A percentile compares a stretch with the other conserved stretches of the same genome.
These are phyloP conservation scores for Fusarium buxicola DNA, from an alignment of 2,329 filamentous ascomycete genomes.

Conservation along the genomic window DNA sequence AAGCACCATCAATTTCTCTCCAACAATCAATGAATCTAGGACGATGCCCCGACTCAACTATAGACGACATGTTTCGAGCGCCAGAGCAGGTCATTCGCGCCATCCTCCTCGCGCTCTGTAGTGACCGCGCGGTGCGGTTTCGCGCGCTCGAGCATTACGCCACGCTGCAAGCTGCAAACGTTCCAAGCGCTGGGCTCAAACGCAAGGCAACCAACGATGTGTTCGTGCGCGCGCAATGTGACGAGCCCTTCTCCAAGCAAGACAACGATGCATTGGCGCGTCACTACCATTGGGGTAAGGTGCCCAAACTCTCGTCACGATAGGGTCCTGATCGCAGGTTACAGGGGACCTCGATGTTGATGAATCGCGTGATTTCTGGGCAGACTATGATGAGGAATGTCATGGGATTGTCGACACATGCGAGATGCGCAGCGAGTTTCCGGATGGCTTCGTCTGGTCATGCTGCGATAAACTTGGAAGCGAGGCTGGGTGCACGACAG, in stretches of 20 bases:
- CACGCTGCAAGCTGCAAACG: constrained; percentile 7
- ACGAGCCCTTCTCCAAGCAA: constrained; percentile 6
- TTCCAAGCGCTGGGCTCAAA: constrained; percentile 5
- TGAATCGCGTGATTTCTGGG: constrained; percentile 19
- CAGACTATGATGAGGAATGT: constrained; percentile 15
- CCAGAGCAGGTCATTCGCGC: constrained; percentile 33
- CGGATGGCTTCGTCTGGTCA: constrained; percentile 39
- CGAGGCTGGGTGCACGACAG: constrained; percentile 23
- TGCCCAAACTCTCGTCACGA: neutral
- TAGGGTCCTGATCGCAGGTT: neutral
- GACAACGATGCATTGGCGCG: constrained; percentile 24
- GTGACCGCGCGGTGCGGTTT: neutral
- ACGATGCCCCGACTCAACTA: too few species aligned
- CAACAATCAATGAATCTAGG: too few species aligned
- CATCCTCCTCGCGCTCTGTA: constrained; percentile 36
- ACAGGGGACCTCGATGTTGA: constrained; percentile 36
- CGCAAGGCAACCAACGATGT: constrained; percentile 35
- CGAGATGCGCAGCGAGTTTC: constrained; percentile 13
- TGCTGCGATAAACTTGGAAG: constrained; percentile 31
- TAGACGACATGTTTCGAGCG: constrained; percentile 19
- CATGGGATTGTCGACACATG: constrained; percentile 34
- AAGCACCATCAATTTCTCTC: too few species aligned
- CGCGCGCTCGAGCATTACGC: constrained; percentile 18
- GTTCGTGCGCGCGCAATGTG: constrained; percentile 33
- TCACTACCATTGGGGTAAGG: constrained; percentile 25